A percentile compares a stretch with the other conserved stretches of the same genome.
Conservation (phyloP, 345 rosid genomes). For the Acer saccharum region DNA sequence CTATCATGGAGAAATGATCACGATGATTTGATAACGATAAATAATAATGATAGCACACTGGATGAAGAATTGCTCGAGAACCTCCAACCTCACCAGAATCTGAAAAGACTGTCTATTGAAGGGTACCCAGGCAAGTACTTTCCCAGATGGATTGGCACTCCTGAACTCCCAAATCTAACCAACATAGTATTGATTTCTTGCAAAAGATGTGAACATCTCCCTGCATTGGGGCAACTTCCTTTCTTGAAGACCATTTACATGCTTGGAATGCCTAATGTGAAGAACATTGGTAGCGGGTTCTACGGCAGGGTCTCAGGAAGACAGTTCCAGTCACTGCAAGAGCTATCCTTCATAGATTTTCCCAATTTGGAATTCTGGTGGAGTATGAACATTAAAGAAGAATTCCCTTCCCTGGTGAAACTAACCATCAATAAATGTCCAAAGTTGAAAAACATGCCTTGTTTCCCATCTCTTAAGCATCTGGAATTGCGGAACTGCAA, state of each 20-base stretch:
- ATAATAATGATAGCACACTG: not conserved
- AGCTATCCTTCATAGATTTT: slow-evolving; percentile 17
- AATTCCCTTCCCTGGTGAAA: slow-evolving; percentile 24
- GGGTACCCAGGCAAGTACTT: slow-evolving; percentile 16
- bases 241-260: slow-evolving; percentile 22
- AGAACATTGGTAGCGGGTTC: slow-evolving; percentile 20
- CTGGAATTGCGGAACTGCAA: slow-evolving; percentile 23
- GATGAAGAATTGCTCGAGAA: slow-evolving; percentile 4
- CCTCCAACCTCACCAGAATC: slow-evolving; percentile 21
- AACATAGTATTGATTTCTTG: slow-evolving; percentile 10
- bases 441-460: slow-evolving; percentile 26
- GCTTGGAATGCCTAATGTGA: slow-evolving; percentile 17
- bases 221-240: slow-evolving; percentile 31
- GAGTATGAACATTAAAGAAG: slow-evolving; percentile 17
- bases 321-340: slow-evolving; percentile 20
- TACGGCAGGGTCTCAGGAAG: slow-evolving; percentile 15
- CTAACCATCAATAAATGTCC: slow-evolving; percentile 18
- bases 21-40: not conserved
- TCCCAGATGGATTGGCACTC: slow-evolving; percentile 26
- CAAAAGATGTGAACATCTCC: slow-evolving; percentile 21
- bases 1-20: slow-evolving; percentile 21
- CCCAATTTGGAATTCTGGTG: slow-evolving; percentile 26
- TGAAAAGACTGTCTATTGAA: slow-evolving; percentile 15
- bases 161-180: slow-evolving; percentile 20
- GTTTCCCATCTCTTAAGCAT: slow-evolving; percentile 19